Percentiles rank a stretch among this genome's conserved stretches.
Evolutionary conservation across 2,329 filamentous ascomycete species (phyloP).

Genomic region (Talaromyces sp.): DNA sequence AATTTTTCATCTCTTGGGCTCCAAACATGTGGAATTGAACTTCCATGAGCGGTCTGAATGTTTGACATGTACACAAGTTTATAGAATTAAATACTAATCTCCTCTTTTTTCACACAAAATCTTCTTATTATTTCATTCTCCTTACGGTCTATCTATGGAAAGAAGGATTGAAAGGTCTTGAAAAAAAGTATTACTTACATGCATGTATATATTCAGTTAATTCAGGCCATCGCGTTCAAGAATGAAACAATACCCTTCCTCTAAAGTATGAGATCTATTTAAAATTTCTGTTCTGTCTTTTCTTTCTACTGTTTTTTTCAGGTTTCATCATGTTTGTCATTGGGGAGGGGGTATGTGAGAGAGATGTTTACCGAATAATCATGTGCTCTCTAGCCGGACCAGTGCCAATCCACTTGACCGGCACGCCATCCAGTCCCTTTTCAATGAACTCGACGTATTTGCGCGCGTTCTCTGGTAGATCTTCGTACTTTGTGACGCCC

Average conservation of each 20-base stretch:
- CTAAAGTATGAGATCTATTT: neutral
- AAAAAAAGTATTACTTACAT: neutral
- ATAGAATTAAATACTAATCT: slow-evolving; percentile 8
- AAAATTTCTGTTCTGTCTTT: neutral
- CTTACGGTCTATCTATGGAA: neutral
- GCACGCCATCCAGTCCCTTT: slow-evolving; percentile 47
- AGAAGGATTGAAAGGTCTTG: neutral
- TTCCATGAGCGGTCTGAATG: neutral
- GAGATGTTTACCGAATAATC: slow-evolving; percentile 43
- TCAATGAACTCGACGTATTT: slow-evolving; percentile 60
- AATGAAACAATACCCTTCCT: neutral
- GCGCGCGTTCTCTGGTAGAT: slow-evolving; percentile 52
- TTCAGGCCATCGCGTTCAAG: neutral
- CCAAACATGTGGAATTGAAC: neutral
- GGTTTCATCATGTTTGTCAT: neutral
- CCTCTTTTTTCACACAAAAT: slow-evolving; percentile 1
- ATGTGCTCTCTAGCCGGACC: slow-evolving; percentile 57
- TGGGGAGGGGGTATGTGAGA: neutral
- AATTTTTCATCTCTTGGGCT: neutral
- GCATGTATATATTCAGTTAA: neutral
- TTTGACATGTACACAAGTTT: neutral
- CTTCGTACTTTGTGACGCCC: slow-evolving; percentile 50
- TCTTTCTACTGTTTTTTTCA: neutral
- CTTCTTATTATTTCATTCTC: neutral
- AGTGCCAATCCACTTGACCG: slow-evolving; percentile 58